Evolutionary conservation across 805 yeast genomes (phyloP), one percentile per base, ranked within the genome.

Genomic region (Ogataea salicorniae): DNA sequence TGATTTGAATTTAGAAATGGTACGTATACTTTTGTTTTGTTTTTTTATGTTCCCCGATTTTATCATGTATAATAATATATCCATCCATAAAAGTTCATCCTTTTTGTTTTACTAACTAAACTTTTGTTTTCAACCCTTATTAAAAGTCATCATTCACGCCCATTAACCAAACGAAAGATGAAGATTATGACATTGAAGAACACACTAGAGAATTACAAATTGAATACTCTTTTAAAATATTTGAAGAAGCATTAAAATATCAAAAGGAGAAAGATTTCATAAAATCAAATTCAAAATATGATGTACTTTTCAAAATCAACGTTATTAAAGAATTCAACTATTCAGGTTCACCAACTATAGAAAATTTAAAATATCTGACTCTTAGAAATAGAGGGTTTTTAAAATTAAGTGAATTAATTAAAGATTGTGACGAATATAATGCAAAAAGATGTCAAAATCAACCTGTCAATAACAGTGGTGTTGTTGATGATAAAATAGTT

Each of bases 191-290:
- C 53, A 85, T 84, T 34, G 96, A 91, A 53, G 92, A 89, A 53
- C 96, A 90, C 59, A 85, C 97, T 1, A 72, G 96, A 42, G 99
- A 94, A 62, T 71, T 92, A 22, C 97, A 92, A 67, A 76, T 83
- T 18, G 98, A 94, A 63, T 87, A 86, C 59, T 94, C 96, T 4
- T 84, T 85, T 62, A 80, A 79, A 54, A 67, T 82, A 13, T 89
- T 85, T 61, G 88, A 88, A 56, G 66, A 67, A 18, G 97, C 97
- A 0, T 69, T 94, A 39, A 63, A 67, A 9, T 68, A 68, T 9
- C 92, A 94, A 54, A 80, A 81, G 52, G 63, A 68, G 1, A 66
- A 68, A 3, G 59, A 77, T 2, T 75, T 72, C 50, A 65, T 64
- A 0, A 72, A 68, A 4, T 84, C 97, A 0, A 73, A 74, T 37